Evolutionary conservation across 1,139 yeast species (phyloP).

Genomic region (Yamadazyma kanchanaburiensis): DNA sequence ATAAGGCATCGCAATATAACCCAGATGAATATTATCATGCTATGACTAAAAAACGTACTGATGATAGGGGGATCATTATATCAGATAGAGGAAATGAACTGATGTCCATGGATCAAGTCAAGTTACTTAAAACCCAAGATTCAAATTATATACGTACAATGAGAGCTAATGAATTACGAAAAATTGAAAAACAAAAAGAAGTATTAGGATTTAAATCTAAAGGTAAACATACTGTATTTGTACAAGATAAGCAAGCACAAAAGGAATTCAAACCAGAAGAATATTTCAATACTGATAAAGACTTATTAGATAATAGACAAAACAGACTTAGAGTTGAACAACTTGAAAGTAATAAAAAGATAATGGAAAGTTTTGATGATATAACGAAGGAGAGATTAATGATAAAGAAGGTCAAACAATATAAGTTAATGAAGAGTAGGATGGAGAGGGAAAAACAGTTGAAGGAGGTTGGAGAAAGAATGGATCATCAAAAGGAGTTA

Average conservation of each 20-base stretch:
- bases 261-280: slow-evolving; percentile 59
- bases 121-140: slow-evolving; percentile 85
- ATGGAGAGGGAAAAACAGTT: slow-evolving; percentile 68
- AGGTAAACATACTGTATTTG: slow-evolving; percentile 85
- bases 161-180: slow-evolving; percentile 63
- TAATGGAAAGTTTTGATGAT: slow-evolving; percentile 25
- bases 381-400: slow-evolving; percentile 43
- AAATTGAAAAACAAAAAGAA: slow-evolving; percentile 60
- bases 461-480: slow-evolving; percentile 62
- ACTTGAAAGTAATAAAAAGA: slow-evolving; percentile 38
- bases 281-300: slow-evolving; percentile 67
- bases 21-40: slow-evolving; percentile 98
- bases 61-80: slow-evolving; percentile 61
- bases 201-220: slow-evolving; percentile 50
- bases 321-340: slow-evolving; percentile 69
- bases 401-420: slow-evolving; percentile 57
- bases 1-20: slow-evolving; percentile 70
- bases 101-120: slow-evolving; percentile 70
- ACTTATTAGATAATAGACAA: slow-evolving; percentile 61
- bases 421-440: slow-evolving; percentile 52
- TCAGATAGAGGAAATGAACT: slow-evolving; percentile 65
- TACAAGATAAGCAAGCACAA: slow-evolving; percentile 57
- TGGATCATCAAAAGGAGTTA: slow-evolving; percentile 77
- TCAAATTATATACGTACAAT: slow-evolving; percentile 77
- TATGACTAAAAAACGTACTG: slow-evolving; percentile 72